These are phyloP conservation scores for Talaromyces adpressus DNA, from an alignment of 495 filamentous ascomycete genomes.

Conservation along the genomic window DNA sequence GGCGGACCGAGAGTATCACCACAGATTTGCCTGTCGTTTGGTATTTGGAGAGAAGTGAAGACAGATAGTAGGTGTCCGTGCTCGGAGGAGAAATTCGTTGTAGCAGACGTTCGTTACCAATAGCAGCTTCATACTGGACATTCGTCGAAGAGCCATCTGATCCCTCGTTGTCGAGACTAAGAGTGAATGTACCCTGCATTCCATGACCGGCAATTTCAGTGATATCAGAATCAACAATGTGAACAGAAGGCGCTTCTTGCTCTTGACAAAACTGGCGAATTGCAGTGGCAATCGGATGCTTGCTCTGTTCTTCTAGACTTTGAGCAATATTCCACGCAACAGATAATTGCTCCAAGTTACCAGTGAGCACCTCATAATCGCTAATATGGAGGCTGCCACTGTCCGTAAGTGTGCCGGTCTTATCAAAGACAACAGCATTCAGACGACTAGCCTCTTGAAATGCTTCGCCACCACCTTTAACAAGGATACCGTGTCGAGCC, in stretches of 20 bases:
- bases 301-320: constrained; percentile 72
- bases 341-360: constrained; percentile 22
- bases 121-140: constrained; percentile 54
- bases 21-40: constrained; percentile 68
- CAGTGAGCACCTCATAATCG: constrained; percentile 52
- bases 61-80: constrained; percentile 25
- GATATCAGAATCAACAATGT: constrained; percentile 31
- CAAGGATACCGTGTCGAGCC: constrained; percentile 80
- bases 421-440: constrained; percentile 89
- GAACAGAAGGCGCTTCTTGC: constrained; percentile 16
- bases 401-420: constrained; percentile 86
- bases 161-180: constrained; percentile 16
- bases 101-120: constrained; percentile 80
- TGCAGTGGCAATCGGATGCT: constrained; percentile 80
- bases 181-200: constrained; percentile 61
- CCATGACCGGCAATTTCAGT: constrained; percentile 79
- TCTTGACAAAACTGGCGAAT: constrained; percentile 57
- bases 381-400: constrained; percentile 77
- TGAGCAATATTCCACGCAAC: constrained; percentile 49
- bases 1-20: constrained; percentile 54
- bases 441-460: constrained; percentile 88
- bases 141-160: neutral
- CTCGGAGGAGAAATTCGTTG: constrained; percentile 18
- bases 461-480: constrained; percentile 92
- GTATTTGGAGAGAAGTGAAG: constrained; percentile 51